Percentiles rank a stretch among this genome's conserved stretches.
Evolutionary conservation across 2,329 filamentous ascomycete genomes (phyloP).

Genomic region (Aureobasidium sp.): DNA sequence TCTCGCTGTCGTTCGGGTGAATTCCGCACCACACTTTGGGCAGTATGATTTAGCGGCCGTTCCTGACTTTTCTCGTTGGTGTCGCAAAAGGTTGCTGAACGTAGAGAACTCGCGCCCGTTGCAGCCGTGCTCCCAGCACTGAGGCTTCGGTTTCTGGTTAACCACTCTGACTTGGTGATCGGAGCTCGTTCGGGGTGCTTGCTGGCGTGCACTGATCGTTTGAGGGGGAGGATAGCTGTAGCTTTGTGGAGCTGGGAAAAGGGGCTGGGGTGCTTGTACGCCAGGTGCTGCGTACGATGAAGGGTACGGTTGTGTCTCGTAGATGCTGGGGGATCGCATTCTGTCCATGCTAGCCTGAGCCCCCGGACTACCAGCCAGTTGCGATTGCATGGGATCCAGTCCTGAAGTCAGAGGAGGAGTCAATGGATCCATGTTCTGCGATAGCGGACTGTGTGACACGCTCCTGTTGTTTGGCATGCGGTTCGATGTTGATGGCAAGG

Average conservation of each 20-base stretch:
- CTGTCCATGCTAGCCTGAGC: constrained; percentile 10
- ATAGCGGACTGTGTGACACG: constrained; percentile 28
- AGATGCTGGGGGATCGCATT: constrained; percentile 14
- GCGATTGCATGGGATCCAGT: background rate
- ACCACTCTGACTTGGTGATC: constrained; percentile 29
- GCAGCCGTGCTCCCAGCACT: constrained; percentile 96
- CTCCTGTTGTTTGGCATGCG: constrained; percentile 29
- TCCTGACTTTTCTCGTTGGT: constrained; percentile 91
- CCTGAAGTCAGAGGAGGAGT: constrained; percentile 17
- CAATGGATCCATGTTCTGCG: constrained; percentile 23
- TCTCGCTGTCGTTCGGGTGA: constrained; percentile 78
- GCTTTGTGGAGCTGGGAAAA: constrained; percentile 9
- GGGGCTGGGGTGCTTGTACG: background rate
- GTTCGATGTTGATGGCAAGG: constrained; percentile 19
- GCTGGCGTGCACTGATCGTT: constrained; percentile 12
- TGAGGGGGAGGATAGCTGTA: constrained; percentile 15
- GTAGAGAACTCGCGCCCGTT: constrained; percentile 94
- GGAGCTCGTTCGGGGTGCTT: constrained; percentile 10
- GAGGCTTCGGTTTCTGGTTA: constrained; percentile 64
- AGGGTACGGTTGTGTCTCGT: constrained; percentile 6
- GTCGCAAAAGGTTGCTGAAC: constrained; percentile 86
- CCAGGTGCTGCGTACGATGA: constrained; percentile 1
- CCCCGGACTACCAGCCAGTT: constrained; percentile 1
- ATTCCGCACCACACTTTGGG: constrained; percentile 85
- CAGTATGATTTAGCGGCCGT: constrained; percentile 84